Evolutionary conservation across 2,329 filamentous ascomycete genomes (phyloP).

Genomic region (Cercospora citrullina): DNA sequence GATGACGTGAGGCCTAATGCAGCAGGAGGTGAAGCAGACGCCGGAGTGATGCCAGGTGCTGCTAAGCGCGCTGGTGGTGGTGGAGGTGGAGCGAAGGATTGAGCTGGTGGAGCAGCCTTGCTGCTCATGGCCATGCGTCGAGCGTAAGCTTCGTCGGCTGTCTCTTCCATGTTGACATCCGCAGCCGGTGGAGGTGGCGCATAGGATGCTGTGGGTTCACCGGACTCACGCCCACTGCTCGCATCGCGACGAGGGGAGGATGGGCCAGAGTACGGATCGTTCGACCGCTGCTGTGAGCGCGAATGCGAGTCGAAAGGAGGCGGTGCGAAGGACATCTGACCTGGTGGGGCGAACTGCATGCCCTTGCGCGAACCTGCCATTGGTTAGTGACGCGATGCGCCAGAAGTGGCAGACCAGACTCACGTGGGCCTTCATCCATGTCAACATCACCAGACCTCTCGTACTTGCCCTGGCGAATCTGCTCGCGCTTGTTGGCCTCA

Average conservation of each 20-base stretch:
- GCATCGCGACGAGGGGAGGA: slow-evolving; percentile 16
- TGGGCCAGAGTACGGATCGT: slow-evolving; percentile 10
- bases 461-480: slow-evolving; percentile 45
- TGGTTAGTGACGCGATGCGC: slow-evolving; percentile 13
- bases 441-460: slow-evolving; percentile 43
- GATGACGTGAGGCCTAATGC: slow-evolving; percentile 6
- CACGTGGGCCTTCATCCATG: slow-evolving; percentile 39
- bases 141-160: slow-evolving; percentile 69
- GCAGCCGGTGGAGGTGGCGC: slow-evolving; percentile 44
- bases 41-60: slow-evolving; percentile 5
- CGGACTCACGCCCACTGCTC: background rate
- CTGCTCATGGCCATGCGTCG: slow-evolving; percentile 60
- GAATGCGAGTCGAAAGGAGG: slow-evolving; percentile 21
- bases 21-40: slow-evolving; percentile 30
- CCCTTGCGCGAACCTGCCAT: slow-evolving; percentile 37
- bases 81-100: slow-evolving; percentile 21
- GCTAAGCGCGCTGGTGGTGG: background rate
- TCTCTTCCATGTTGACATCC: slow-evolving; percentile 56
- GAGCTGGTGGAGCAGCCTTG: slow-evolving; percentile 32
- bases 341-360: slow-evolving; percentile 36
- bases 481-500: slow-evolving; percentile 61
- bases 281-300: slow-evolving; percentile 5
- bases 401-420: background rate
- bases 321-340: slow-evolving; percentile 44
- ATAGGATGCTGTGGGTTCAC: slow-evolving; percentile 37